These are phyloP conservation scores for Meyerozyma sp. DNA, from an alignment of 1,139 yeast genomes.

Conservation along the genomic window DNA sequence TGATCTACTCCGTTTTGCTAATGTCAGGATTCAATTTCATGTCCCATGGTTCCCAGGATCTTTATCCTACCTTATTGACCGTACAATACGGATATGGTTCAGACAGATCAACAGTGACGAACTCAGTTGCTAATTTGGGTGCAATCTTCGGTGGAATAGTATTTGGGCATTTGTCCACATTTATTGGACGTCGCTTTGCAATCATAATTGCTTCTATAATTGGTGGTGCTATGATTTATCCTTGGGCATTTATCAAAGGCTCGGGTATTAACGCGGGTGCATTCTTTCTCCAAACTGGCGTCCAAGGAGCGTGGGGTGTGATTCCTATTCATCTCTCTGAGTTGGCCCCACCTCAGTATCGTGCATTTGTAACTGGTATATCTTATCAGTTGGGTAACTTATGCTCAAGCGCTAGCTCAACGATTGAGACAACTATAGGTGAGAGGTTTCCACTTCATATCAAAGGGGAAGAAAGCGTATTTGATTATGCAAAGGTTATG, in stretches of 20 bases:
- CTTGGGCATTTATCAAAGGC: conserved; percentile 61
- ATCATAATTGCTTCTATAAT: conserved; percentile 48
- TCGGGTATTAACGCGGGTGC: conserved; percentile 69
- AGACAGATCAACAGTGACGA: conserved; percentile 59
- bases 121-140: conserved; percentile 66
- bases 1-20: conserved; percentile 29
- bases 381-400: conserved; percentile 82
- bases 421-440: conserved; percentile 75
- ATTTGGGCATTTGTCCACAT: conserved; percentile 56
- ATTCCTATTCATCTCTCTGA: conserved; percentile 75
- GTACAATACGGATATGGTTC: conserved; percentile 46
- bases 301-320: conserved; percentile 89
- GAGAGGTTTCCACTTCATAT: conserved; percentile 48
- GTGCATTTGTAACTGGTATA: conserved; percentile 69
- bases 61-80: conserved; percentile 60
- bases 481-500: conserved; percentile 53
- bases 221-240: conserved; percentile 65
- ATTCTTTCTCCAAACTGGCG: conserved; percentile 73
- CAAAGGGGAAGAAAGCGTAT: conserved; percentile 7
- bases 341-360: conserved; percentile 70
- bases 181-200: conserved; percentile 56
- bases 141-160: conserved; percentile 62
- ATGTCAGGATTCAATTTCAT: conserved; percentile 49
- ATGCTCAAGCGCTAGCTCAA: conserved; percentile 77
- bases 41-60: conserved; percentile 73